Evolutionary conservation across 192 early-diverging fungal species (phyloP), one percentile per base, ranked within the genome.

Genomic region (Coemansia sp.): DNA sequence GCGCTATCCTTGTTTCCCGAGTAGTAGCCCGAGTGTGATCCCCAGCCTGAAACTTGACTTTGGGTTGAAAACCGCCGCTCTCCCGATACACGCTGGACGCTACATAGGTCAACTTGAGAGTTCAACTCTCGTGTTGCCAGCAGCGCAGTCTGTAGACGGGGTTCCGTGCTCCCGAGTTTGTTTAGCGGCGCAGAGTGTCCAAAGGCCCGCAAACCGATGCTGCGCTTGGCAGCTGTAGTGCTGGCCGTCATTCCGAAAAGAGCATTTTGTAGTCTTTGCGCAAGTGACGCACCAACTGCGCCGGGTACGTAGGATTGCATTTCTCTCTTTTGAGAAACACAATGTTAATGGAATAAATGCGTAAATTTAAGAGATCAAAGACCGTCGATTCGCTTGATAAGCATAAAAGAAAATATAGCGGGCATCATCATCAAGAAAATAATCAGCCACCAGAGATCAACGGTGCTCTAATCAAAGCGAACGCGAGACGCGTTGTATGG

Each of bases 21-120:
- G 45, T 39, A 52, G 49, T 59, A 59, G 43, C 69, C 60, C n/a
- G 72, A 74, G 39, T 71, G 49, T 27, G 78, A 71, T 3, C 78
- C 78, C 78, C 78, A 80, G 10, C 78, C 65, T 10, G 48, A 25
- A 2, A 69, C 62, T 5, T 49, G 23, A 35, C 62, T 62, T 24
- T 66, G 64, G 12, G 72, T 71, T 19, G 78, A 75, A 56, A 80
- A 74, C 32, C 38, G 48, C 48, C 48, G 48, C 48, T 49, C 17
- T 49, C 48, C 48, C 2, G 41, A 24, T 7, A 48, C 27, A 23
- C 23, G 51, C 25, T 55, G 53, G 27, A 55, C 12, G 53, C 14
- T 27, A 14, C 14, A 15, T 29, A 55, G 12, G 7, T 19, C 19
- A 21, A 49, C 48, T 38, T 41, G 38, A 39, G 57, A 59, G 41